Base-by-base conservation (phyloP, 176 grass and related monocot genomes). In the Oryza brachyantha region DNA sequence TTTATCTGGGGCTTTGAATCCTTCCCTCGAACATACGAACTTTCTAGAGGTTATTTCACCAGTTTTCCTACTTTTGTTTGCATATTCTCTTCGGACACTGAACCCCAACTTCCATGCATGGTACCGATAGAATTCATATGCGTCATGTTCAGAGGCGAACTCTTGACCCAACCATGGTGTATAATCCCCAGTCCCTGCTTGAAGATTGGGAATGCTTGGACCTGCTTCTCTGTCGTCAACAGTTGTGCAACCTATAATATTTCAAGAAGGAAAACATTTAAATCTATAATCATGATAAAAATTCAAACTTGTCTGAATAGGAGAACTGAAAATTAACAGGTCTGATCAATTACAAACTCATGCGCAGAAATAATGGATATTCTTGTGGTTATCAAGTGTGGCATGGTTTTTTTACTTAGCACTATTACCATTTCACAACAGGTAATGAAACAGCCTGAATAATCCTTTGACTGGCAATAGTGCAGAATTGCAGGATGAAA, bases 31-130 rank as follows among this genome's bases (percentile, higher is more conserved):
- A 70, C 86, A 93, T 35, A 77, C 82, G 48, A 81, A 86, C 70
- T 81, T 89, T 59, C 86, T 82, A 14, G 83, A 93, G 16, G 71
- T 93, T 68, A 88, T 79, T 26, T 77, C 41, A 5, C 80, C 83
- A 5, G 64, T 89, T 74, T 89, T 89, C 43, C 45, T 81, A 72
- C 74, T 84, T 61, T 83, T 89, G 69, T 93, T 89, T n/a, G 73
- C 70, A 21, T 89, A 93, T 54, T 84, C 80, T 68, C 70, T 84
- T 34, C 83, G 64, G 16, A 93, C 65, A 43, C 16, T 80, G 45
- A 93, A 93, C 4, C 90, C 90, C 35, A 80, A 36, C 10, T 84
- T 89, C 83, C 72, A 83, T 13, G 69, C 90, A 29, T 93, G 89
- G 73, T 76, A 70, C 42, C 70, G 77, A 66, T 93, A 93, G 46